Evolutionary conservation across 495 filamentous ascomycete species (phyloP).

Genomic region (Chaetomium fimeti): DNA sequence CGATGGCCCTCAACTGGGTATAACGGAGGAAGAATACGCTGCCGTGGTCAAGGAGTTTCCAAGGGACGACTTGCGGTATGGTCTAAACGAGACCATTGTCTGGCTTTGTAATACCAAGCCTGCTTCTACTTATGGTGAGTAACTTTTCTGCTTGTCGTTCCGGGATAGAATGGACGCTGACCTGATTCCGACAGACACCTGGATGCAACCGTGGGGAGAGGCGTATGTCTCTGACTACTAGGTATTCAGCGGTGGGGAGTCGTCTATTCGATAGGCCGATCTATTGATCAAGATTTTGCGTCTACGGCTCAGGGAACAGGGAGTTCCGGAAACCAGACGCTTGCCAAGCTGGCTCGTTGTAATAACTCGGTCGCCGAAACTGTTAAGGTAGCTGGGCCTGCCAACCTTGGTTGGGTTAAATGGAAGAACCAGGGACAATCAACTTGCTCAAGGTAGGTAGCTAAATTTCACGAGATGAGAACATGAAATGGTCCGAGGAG

Average conservation of each 20-base stretch:
- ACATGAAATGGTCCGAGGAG: too few species aligned
- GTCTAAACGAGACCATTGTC: neutral
- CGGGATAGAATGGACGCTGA: neutral
- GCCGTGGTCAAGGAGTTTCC: neutral
- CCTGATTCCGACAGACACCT: neutral
- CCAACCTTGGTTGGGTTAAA: too few species aligned
- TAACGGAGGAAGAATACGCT: neutral
- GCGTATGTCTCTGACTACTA: neutral
- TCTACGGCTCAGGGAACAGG: too few species aligned
- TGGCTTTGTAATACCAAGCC: neutral
- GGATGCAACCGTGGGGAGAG: constrained; percentile 2
- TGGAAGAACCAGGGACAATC: too few species aligned
- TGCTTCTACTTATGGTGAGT: neutral
- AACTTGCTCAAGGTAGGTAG: too few species aligned
- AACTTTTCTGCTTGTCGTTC: neutral
- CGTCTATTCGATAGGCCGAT: neutral
- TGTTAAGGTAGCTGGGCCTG: too few species aligned
- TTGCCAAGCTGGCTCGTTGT: too few species aligned
- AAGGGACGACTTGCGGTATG: neutral
- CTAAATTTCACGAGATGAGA: too few species aligned
- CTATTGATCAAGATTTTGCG: neutral
- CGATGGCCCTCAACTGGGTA: neutral
- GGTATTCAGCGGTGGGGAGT: neutral
- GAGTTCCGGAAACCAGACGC: too few species aligned
- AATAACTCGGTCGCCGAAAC: too few species aligned